These are phyloP conservation scores for Aspergillus udagawae DNA, from an alignment of 2,329 filamentous ascomycete genomes.

Conservation along the genomic window DNA sequence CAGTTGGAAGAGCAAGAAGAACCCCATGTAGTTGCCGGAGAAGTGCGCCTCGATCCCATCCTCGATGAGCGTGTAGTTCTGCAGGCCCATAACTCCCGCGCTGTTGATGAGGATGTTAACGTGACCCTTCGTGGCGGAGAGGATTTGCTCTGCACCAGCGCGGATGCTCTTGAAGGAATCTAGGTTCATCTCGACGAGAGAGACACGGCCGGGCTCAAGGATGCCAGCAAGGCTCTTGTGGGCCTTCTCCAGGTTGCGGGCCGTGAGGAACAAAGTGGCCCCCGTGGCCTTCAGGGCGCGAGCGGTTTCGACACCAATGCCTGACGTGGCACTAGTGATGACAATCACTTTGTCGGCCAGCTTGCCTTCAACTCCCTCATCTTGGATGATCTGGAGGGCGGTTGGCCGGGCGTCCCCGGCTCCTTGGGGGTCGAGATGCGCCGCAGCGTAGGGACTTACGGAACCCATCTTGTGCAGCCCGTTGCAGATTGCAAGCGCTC, in stretches of 20 bases:
- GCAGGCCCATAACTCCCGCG: constrained; percentile 41
- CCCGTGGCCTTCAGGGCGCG: constrained; percentile 36
- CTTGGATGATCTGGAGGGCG: constrained; percentile 35
- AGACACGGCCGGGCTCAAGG: constrained; percentile 9
- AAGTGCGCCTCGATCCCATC: constrained; percentile 47
- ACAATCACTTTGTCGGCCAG: constrained; percentile 11
- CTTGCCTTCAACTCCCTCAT: constrained; percentile 15
- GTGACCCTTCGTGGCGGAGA: constrained; percentile 2
- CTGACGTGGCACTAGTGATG: constrained; percentile 24
- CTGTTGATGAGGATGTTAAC: constrained; percentile 38
- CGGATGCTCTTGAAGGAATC: constrained; percentile 1
- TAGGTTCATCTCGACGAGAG: constrained; percentile 14
- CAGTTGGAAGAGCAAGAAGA: constrained; percentile 52
- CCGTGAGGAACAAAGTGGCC: constrained; percentile 35
- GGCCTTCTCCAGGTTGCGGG: constrained; percentile 32
- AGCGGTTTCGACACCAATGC: constrained; percentile 44
- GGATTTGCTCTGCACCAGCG: constrained; percentile 4
- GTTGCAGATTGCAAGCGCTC: not conserved
- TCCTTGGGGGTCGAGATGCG: not conserved
- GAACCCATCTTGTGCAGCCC: not conserved
- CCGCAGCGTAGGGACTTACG: not conserved
- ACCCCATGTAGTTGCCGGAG: constrained; percentile 49
- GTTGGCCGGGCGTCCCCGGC: constrained; percentile 23
- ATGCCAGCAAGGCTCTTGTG: constrained; percentile 21
- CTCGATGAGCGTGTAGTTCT: constrained; percentile 32